A percentile compares a stretch with the other conserved stretches of the same genome.
phyloP scores from a whole-genome alignment of 352 stramenopile genomes.

The Nannochloropsis limnetica region DNA sequence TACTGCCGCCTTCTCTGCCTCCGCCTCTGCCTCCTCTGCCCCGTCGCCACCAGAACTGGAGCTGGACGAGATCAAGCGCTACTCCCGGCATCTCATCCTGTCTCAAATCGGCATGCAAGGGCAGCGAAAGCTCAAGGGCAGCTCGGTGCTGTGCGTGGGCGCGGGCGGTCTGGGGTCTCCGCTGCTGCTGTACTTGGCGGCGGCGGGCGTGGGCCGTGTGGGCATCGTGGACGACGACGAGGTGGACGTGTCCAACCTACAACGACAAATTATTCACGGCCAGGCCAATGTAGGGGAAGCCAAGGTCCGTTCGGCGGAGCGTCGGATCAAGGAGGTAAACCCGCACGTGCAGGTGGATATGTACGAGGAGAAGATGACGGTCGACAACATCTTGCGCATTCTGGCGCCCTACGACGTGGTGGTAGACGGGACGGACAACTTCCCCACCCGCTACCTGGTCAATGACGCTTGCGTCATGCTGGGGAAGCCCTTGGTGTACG shows the following conservation, averaged over 20 bases:
- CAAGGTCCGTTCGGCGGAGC: conserved; percentile 71
- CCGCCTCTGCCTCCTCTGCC: neutral
- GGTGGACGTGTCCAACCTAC: conserved; percentile 89
- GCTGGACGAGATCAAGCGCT: conserved; percentile 61
- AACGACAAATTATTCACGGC: conserved; percentile 84
- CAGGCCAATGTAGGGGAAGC: conserved; percentile 63
- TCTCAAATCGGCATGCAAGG: conserved; percentile 59
- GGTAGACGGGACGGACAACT: conserved; percentile 89
- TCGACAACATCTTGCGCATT: conserved; percentile 64
- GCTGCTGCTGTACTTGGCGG: conserved; percentile 81
- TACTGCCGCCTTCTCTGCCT: neutral
- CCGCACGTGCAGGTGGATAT: conserved; percentile 53
- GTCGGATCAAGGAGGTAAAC: conserved; percentile 34
- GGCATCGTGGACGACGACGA: conserved; percentile 80
- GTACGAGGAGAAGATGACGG: conserved; percentile 59
- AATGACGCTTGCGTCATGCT: conserved; percentile 74
- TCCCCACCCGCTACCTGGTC: conserved; percentile 83
- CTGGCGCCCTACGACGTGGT: conserved; percentile 69
- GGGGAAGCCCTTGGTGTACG: conserved; percentile 77
- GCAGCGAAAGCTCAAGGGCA: conserved; percentile 70
- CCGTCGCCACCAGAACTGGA: conserved; percentile 43
- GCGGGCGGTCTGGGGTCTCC: conserved; percentile 84
- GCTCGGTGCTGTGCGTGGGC: conserved; percentile 76
- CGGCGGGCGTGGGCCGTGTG: conserved; percentile 79
- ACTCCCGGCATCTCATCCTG: conserved; percentile 69